Conservation (phyloP, 164 flowering plant genomes). For the Piper longum region DNA sequence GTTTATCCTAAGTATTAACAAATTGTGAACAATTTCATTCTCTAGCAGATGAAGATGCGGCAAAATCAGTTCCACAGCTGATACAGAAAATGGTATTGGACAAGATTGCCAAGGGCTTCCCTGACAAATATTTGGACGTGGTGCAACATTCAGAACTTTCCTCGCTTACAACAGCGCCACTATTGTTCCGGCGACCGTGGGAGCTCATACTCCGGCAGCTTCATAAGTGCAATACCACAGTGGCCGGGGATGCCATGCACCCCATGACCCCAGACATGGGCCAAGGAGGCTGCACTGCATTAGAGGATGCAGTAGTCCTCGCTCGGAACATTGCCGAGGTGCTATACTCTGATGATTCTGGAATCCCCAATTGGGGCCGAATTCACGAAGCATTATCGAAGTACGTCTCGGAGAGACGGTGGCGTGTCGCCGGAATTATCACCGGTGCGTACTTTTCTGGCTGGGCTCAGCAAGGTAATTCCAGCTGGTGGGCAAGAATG, state of each 20-base stretch:
- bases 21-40: background rate
- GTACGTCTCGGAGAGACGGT: conserved; percentile 13
- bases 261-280: conserved; percentile 20
- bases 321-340: conserved; percentile 8
- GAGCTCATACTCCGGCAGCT: conserved; percentile 15
- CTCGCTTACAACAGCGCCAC: conserved; percentile 15
- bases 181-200: conserved; percentile 31
- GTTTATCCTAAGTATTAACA: no score
- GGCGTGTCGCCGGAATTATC: conserved; percentile 9
- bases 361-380: background rate
- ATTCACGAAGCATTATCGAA: background rate
- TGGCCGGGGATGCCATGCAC: conserved; percentile 27
- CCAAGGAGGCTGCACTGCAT: conserved; percentile 16
- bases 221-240: conserved; percentile 16
- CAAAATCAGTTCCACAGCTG: conserved; percentile 5
- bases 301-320: conserved; percentile 17
- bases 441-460: conserved; percentile 9
- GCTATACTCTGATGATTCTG: background rate
- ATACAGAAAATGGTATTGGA: conserved; percentile 13
- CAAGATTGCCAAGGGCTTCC: conserved; percentile 9
- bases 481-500: conserved; percentile 3
- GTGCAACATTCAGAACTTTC: conserved; percentile 12
- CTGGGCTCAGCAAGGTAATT: conserved; percentile 8
- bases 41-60: background rate
- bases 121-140: conserved; percentile 10